A percentile compares a stretch with the other conserved stretches of the same genome.
Conservation (phyloP, 2,329 filamentous ascomycete genomes). For the Ascochyta viciae-villosae region DNA sequence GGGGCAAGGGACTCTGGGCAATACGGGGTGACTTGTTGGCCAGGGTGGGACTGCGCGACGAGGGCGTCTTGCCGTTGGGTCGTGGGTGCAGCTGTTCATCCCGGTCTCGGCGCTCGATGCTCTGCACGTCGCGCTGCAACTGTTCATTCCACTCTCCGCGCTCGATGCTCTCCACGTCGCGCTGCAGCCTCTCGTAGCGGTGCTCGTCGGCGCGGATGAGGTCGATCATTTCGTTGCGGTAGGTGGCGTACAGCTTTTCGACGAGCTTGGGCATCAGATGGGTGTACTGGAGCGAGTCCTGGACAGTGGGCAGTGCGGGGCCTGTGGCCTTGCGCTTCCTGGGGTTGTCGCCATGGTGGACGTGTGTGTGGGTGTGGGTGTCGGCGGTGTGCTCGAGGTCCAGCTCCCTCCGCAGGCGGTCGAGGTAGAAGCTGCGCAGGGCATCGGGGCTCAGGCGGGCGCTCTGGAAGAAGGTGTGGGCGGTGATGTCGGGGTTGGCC, state of each 20-base stretch:
- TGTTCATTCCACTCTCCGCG: conserved; percentile 55
- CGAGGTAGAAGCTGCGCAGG: conserved; percentile 78
- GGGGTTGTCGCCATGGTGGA: conserved; percentile 59
- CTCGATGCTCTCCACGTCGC: conserved; percentile 74
- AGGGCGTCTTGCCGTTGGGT: conserved; percentile 29
- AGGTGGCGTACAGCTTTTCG: conserved; percentile 75
- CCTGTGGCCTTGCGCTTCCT: conserved; percentile 73
- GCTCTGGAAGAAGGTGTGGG: conserved; percentile 74
- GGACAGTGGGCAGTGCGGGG: conserved; percentile 67
- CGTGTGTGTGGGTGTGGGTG: conserved; percentile 50
- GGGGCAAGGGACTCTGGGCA: conserved; percentile 17
- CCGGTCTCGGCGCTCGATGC: conserved; percentile 67
- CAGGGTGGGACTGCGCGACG: conserved; percentile 34
- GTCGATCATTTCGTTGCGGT: conserved; percentile 71
- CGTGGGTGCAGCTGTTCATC: conserved; percentile 52
- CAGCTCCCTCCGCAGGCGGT: conserved; percentile 76
- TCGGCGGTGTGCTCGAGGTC: conserved; percentile 21
- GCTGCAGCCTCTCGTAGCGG: conserved; percentile 67
- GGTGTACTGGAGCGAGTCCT: conserved; percentile 70
- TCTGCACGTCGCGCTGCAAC: conserved; percentile 71
- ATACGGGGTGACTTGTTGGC: conserved; percentile 36
- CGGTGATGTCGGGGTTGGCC: conserved; percentile 74
- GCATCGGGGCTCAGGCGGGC: conserved; percentile 77
- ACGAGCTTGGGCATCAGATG: conserved; percentile 75
- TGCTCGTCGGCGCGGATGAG: conserved; percentile 79